phyloP scores from a whole-genome alignment of 345 rosid genomes.

The Cardiospermum halicacabum region DNA sequence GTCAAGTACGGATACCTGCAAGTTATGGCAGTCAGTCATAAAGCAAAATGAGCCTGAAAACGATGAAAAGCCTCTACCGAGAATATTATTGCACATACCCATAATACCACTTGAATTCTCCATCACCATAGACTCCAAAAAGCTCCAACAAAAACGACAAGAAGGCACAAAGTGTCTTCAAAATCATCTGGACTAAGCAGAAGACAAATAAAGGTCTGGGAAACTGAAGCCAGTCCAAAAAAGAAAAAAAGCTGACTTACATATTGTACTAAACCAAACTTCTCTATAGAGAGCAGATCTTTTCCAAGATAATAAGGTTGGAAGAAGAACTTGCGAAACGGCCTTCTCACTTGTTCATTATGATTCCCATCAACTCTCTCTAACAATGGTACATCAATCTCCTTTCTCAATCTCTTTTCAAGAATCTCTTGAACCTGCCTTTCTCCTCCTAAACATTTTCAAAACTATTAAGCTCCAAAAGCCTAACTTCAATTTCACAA shows the following conservation, averaged over 20 bases:
- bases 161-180: slow-evolving; percentile 77
- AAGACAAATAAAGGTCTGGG: slow-evolving; percentile 8
- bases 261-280: slow-evolving; percentile 81
- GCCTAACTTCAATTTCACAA: neutral
- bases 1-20: slow-evolving; percentile 79
- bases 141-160: slow-evolving; percentile 66
- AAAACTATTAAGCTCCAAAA: neutral
- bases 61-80: slow-evolving; percentile 4
- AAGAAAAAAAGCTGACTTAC: slow-evolving; percentile 35
- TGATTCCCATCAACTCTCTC: slow-evolving; percentile 27
- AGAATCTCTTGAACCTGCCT: slow-evolving; percentile 51
- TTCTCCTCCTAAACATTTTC: slow-evolving; percentile 59
- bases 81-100: slow-evolving; percentile 63
- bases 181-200: slow-evolving; percentile 64
- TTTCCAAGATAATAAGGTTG: slow-evolving; percentile 56
- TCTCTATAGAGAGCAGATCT: slow-evolving; percentile 59
- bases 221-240: neutral
- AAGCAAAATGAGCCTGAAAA: neutral
- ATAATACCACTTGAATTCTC: slow-evolving; percentile 78
- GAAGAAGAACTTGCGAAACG: slow-evolving; percentile 55
- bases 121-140: slow-evolving; percentile 69
- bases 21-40: neutral
- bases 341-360: slow-evolving; percentile 18
- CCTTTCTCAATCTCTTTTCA: slow-evolving; percentile 44
- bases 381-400: slow-evolving; percentile 40